Evolutionary conservation across 805 yeast genomes (phyloP).

Genomic region (Zygotorulaspora chibaensis): DNA sequence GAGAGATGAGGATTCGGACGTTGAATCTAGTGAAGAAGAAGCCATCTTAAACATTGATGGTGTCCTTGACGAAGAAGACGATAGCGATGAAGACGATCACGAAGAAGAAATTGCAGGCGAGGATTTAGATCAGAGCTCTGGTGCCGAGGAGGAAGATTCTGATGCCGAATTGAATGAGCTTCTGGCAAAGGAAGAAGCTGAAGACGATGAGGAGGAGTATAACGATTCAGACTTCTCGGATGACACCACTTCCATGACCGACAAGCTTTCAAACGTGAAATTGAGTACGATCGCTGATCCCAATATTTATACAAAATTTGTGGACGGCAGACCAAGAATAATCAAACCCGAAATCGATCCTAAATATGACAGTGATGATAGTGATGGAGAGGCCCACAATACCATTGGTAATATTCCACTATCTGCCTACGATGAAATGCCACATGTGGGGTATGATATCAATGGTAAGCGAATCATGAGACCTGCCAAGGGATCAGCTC

Average conservation of each 20-base stretch:
- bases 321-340: slow-evolving; percentile 78
- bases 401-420: slow-evolving; percentile 93
- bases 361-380: slow-evolving; percentile 90
- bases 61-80: slow-evolving; percentile 26
- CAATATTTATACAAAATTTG: slow-evolving; percentile 46
- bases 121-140: slow-evolving; percentile 9
- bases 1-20: slow-evolving; percentile 37
- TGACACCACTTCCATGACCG: slow-evolving; percentile 47
- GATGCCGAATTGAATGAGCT: slow-evolving; percentile 62
- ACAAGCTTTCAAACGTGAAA: slow-evolving; percentile 50
- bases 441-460: slow-evolving; percentile 94
- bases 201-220: slow-evolving; percentile 28
- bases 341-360: slow-evolving; percentile 90
- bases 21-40: slow-evolving; percentile 15
- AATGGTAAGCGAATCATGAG: slow-evolving; percentile 98
- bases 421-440: slow-evolving; percentile 93
- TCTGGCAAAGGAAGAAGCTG: slow-evolving; percentile 50
- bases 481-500: slow-evolving; percentile 94
- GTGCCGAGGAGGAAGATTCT: slow-evolving; percentile 41
- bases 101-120: slow-evolving; percentile 19
- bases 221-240: slow-evolving; percentile 36
- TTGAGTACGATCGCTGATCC: slow-evolving; percentile 48
- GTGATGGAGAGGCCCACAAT: slow-evolving; percentile 74
- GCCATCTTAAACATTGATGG: slow-evolving; percentile 20
- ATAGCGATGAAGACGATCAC: slow-evolving; percentile 16